A percentile compares a stretch with the other conserved stretches of the same genome.
phyloP scores from a whole-genome alignment of 805 yeast species.

The Peterozyma toletana region DNA sequence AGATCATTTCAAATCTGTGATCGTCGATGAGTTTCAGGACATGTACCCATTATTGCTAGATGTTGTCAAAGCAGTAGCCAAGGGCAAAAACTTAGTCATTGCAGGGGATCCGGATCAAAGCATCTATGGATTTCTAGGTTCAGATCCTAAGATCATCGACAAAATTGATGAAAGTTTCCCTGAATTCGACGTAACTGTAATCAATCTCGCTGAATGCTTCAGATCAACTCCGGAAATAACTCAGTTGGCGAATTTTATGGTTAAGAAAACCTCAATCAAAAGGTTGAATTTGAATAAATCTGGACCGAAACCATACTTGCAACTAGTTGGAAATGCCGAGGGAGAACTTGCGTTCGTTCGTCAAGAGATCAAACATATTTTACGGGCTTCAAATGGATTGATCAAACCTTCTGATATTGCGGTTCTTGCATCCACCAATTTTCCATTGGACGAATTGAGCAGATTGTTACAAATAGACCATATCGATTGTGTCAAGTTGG shows the following conservation, averaged over 20 bases:
- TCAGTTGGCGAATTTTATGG: constrained; percentile 27
- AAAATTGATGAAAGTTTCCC: constrained; percentile 14
- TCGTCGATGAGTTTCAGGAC: constrained; percentile 76
- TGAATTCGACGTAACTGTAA: constrained; percentile 17
- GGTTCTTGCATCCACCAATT: constrained; percentile 45
- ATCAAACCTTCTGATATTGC: constrained; percentile 43
- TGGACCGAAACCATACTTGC: constrained; percentile 19
- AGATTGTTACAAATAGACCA: constrained; percentile 31
- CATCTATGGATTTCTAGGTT: constrained; percentile 61
- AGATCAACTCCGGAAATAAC: constrained; percentile 56
- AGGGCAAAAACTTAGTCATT: constrained; percentile 45
- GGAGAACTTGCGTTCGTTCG: constrained; percentile 38
- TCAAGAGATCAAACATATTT: constrained; percentile 34
- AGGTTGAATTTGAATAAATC: constrained; percentile 13
- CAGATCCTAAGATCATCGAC: constrained; percentile 28
- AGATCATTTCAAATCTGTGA: constrained; percentile 27
- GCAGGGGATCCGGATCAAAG: constrained; percentile 73
- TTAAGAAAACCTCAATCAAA: constrained; percentile 3
- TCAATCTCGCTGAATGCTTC: constrained; percentile 44
- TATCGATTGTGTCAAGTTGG: constrained; percentile 33
- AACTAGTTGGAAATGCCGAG: constrained; percentile 14
- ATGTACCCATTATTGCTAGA: constrained; percentile 43
- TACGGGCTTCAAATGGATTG: constrained; percentile 31
- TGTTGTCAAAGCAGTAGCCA: constrained; percentile 31
- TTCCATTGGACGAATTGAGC: constrained; percentile 33